Evolutionary conservation across 345 rosid genomes (phyloP), one percentile per base, ranked within the genome.

Genomic region (Mercurialis annua): DNA sequence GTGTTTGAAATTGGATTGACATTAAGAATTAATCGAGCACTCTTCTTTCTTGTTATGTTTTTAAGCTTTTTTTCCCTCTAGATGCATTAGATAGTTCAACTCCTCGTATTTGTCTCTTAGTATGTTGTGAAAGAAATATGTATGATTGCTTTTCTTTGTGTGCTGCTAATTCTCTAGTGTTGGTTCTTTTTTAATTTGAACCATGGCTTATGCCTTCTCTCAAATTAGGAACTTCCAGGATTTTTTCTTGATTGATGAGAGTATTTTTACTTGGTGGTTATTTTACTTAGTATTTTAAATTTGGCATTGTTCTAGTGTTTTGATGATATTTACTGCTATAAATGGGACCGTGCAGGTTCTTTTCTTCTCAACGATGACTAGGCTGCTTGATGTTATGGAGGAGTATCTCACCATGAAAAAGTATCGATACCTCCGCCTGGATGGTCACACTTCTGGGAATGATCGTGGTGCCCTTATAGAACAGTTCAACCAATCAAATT

Each of bases 361-460:
- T 62, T 87, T 92, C 90, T 92, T 92, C 80, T 92, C 98, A 58
- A 92, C 98, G 15, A 92, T 92, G 98, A 92, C 98, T 33, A 87
- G 98, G 87, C 80, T 92, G 73, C 98, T 92, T 67, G 98, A 92
- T 77, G 85, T 92, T 59, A 89, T 92, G 98, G 98, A 92, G 80
- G 98, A 92, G 36, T 92, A 92, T 82, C 96, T 92, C 69, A 33
- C 59, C 59, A 68, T 67, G 60, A 92, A 92, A 74, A 85, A 87
- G 61, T 89, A 92, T 69, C 79, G 75, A 14, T 92, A 92, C 84
- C 96, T 92, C 59, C 84, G 98, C 70, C 73, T 92, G 80, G 98
- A 92, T 79, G 98, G 98, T 72, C 96, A 89, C 78, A 92, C 98
- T 62, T 85, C 88, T 62, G 98, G 98, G 59, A 82, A 86, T 71